phyloP scores from a whole-genome alignment of 2,329 filamentous ascomycete species.

The Xylariales sp. region DNA sequence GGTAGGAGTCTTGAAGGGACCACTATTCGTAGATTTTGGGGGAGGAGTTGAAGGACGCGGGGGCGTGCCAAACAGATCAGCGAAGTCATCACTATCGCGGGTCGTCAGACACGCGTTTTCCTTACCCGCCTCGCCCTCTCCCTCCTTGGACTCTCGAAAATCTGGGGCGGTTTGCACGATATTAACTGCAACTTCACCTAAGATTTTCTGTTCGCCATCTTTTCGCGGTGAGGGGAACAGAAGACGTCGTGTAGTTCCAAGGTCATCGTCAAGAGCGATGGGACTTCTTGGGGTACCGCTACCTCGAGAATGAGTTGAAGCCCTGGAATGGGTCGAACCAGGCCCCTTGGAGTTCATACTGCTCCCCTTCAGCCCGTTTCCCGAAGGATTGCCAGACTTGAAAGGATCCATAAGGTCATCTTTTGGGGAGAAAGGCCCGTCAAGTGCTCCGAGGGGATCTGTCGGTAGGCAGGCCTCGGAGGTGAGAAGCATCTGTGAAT shows the following conservation, averaged over 20 bases:
- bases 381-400: constrained; percentile 8
- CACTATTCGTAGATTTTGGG: constrained; percentile 42
- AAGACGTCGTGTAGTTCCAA: constrained; percentile 60
- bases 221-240: constrained; percentile 75
- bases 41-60: constrained; percentile 49
- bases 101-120: constrained; percentile 35
- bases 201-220: constrained; percentile 55
- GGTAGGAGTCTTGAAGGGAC: constrained; percentile 57
- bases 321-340: constrained; percentile 39
- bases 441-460: constrained; percentile 45
- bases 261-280: constrained; percentile 47
- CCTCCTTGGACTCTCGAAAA: constrained; percentile 29
- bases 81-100: constrained; percentile 32
- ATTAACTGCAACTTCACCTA: constrained; percentile 55
- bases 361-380: constrained; percentile 11
- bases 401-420: constrained; percentile 10
- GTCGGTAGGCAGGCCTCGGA: constrained; percentile 53
- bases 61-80: constrained; percentile 63
- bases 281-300: constrained; percentile 54
- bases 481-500: constrained; percentile 37
- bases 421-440: constrained; percentile 27
- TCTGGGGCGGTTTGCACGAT: constrained; percentile 39
- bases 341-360: constrained; percentile 16
- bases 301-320: constrained; percentile 50
- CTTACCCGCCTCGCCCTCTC: constrained; percentile 28